Evolutionary conservation across 2,329 filamentous ascomycete species (phyloP).

Genomic region (Blastomyces parvus): DNA sequence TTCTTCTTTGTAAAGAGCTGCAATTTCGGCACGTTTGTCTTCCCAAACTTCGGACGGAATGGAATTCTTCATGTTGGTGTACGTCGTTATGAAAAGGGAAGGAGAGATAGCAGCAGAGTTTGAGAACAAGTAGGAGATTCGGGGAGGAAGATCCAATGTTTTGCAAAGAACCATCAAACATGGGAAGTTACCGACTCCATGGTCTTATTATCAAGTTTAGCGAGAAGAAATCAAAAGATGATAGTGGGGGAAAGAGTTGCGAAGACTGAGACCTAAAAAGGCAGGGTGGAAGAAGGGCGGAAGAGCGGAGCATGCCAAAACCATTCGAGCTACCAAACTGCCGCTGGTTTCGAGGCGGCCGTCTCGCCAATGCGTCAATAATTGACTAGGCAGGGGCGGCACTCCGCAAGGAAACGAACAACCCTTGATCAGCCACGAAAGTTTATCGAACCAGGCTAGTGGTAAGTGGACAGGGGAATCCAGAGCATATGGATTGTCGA

Average conservation of each 20-base stretch:
- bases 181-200: neutral
- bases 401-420: neutral
- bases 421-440: slow-evolving; percentile 4
- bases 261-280: neutral
- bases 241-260: neutral
- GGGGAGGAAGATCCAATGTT: neutral
- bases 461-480: neutral
- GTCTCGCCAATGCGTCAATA: slow-evolving; percentile 6
- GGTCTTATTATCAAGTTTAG: neutral
- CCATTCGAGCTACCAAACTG: neutral
- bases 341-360: neutral
- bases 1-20: slow-evolving; percentile 35
- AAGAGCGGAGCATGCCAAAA: neutral
- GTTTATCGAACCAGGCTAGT: neutral
- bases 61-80: slow-evolving; percentile 31
- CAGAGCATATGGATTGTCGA: neutral
- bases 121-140: neutral
- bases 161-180: slow-evolving; percentile 1
- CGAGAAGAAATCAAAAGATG: neutral
- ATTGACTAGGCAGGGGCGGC: neutral
- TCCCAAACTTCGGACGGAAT: slow-evolving; percentile 38
- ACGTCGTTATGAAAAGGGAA: slow-evolving; percentile 8
- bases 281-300: neutral
- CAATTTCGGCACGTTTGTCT: slow-evolving; percentile 35
- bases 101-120: neutral